Evolutionary conservation across 768 basidiomycete genomes (phyloP), one percentile per base, ranked within the genome.

Genomic region (Terana coerulea): DNA sequence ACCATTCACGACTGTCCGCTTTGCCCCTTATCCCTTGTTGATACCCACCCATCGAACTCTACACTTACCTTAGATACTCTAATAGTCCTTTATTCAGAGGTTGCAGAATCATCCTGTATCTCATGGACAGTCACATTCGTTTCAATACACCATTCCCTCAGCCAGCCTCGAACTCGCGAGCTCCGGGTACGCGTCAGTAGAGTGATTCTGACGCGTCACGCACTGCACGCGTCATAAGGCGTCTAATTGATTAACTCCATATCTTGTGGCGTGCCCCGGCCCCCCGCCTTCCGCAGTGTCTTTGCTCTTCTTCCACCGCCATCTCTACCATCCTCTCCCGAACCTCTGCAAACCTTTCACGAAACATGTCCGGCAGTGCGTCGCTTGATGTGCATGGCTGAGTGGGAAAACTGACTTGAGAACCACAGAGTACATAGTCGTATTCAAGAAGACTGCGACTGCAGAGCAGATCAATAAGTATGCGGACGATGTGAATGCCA

Each of bases 351-450:
- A 26, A 2, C 31, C 12, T 25, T 25, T 31, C 45, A 15, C 30
- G 21, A 19, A 49, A 25, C 22, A 50, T 50, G 49, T 39, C 49
- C 42, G 49, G 49, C 25, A 50, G 48, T 49, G 26, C 8, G 48
- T 40, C 39, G 36, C 14, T 11, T 36, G 3, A 33, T 9, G 22
- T 15, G 9, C 5, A 6, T 9, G 10, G 9, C 25, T 34, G 39
- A 29, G 41, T 28, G 30, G 19, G 28, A 7, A 2, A n/a, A 21
- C 3, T 9, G 26, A 14, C 21, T 14, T 17, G 33, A 34, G 33
- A 19, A n/a, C 19, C n/a, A 15, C 60, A 82, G 80, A 66, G 56
- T 81, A 72, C 59, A 81, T 82, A 48, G 73, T 84, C 35, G 71
- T 79, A 6, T 83, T 84, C 69, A 81, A 80, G 63, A 63, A 74